Conservation (phyloP, 345 rosid genomes). For the Lepidium africanum region DNA sequence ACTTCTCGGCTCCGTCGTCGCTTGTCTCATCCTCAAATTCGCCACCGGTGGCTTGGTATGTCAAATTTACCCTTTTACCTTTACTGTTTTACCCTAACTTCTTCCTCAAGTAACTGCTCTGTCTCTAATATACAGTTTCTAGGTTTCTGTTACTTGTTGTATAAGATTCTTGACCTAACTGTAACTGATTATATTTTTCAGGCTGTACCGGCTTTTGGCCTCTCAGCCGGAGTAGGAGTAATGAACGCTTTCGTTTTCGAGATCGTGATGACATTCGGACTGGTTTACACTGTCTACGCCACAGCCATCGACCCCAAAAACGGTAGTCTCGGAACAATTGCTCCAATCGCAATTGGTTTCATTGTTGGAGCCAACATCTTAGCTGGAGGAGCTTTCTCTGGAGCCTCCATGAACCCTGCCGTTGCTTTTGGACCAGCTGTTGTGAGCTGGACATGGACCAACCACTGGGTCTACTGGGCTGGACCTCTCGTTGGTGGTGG, state of each 20-base stretch:
- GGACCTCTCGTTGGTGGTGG: conserved; percentile 90
- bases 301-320: conserved; percentile 85
- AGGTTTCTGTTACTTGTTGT: not conserved
- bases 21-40: conserved; percentile 76
- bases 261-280: conserved; percentile 92
- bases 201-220: conserved; percentile 55
- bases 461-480: conserved; percentile 96
- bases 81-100: conserved; percentile 6
- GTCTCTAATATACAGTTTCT: too few species aligned
- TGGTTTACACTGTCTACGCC: conserved; percentile 88
- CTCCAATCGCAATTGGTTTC: conserved; percentile 86
- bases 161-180: not conserved
- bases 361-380: conserved; percentile 87
- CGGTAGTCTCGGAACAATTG: conserved; percentile 61
- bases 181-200: not conserved
- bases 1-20: conserved; percentile 76
- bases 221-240: conserved; percentile 65
- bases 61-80: not conserved
- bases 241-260: conserved; percentile 80
- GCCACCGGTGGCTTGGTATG: conserved; percentile 64
- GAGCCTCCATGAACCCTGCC: conserved; percentile 97
- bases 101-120: not conserved
- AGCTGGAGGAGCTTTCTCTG: conserved; percentile 86
- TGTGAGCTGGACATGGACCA: conserved; percentile 82
- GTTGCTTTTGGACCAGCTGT: conserved; percentile 92